Conservation (phyloP, 1,139 yeast genomes). For the Taphrina confusa region DNA sequence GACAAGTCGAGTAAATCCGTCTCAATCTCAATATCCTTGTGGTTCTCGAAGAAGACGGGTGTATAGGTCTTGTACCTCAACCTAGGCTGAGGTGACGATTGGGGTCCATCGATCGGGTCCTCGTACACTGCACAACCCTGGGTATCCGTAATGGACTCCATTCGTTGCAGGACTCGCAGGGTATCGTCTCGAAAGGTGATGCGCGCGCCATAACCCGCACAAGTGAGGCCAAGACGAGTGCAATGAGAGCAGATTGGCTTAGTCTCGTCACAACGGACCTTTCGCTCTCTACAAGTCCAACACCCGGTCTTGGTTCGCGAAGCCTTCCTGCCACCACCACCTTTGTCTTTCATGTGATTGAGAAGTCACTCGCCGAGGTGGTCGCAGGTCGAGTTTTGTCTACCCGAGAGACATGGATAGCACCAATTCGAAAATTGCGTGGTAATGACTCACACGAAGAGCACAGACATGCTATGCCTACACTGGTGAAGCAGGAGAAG, state of each 20-base stretch:
- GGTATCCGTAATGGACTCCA: constrained; percentile 25
- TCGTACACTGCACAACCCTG: constrained; percentile 27
- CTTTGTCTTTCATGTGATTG: background rate
- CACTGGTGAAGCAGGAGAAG: too few species aligned
- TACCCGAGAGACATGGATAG: too few species aligned
- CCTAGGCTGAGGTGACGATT: background rate
- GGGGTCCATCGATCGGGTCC: background rate
- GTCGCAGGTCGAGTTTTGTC: background rate
- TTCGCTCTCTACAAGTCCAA: constrained; percentile 34
- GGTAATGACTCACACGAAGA: too few species aligned
- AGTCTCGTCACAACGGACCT: constrained; percentile 33
- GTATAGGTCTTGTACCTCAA: constrained; percentile 30
- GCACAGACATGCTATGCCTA: too few species aligned
- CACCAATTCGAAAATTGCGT: too few species aligned
- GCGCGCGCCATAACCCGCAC: constrained; percentile 33
- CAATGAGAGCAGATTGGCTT: constrained; percentile 30
- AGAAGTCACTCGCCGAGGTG: background rate
- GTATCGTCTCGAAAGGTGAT: constrained; percentile 35
- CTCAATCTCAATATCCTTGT: constrained; percentile 28
- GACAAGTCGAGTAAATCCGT: constrained; percentile 12
- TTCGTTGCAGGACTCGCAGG: constrained; percentile 30
- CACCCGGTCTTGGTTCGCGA: constrained; percentile 34
- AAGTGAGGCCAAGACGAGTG: constrained; percentile 22
- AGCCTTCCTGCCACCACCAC: constrained; percentile 25
- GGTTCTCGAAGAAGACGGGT: constrained; percentile 24